A percentile compares a stretch with the other conserved stretches of the same genome.
phyloP scores from a whole-genome alignment of 768 basidiomycete species.

The Mrakia frigida region DNA sequence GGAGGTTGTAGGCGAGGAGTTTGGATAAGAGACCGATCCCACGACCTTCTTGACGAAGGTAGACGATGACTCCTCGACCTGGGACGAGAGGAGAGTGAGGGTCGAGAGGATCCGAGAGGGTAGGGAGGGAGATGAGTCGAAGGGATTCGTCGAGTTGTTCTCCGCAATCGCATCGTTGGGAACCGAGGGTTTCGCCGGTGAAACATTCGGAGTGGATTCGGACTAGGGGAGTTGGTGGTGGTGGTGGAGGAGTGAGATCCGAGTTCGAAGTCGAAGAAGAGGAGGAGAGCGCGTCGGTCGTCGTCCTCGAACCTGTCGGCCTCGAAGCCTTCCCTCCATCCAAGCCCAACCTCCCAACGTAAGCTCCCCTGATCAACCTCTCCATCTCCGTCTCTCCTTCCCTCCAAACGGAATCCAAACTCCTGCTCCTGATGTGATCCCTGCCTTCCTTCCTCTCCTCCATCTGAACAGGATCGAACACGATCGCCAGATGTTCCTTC shows the following conservation, averaged over 20 bases:
- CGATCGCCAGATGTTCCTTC: conserved; percentile 94
- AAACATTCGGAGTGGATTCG: conserved; percentile 98
- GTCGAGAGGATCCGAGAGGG: neutral
- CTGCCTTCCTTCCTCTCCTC: conserved; percentile 38
- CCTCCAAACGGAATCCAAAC: conserved; percentile 78
- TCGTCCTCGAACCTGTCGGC: too few relatives aligned
- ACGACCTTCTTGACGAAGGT: conserved; percentile 93
- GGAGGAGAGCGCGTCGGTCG: too few relatives aligned
- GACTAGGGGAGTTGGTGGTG: conserved; percentile 60
- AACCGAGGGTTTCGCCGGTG: conserved; percentile 97
- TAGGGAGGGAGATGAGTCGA: conserved; percentile 48
- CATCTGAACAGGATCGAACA: conserved; percentile 84
- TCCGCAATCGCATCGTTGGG: conserved; percentile 96
- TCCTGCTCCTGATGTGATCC: conserved; percentile 69
- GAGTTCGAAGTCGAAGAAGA: neutral
- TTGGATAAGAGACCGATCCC: conserved; percentile 95
- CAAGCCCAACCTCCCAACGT: conserved; percentile 64
- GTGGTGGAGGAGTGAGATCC: neutral
- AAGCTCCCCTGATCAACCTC: conserved; percentile 86
- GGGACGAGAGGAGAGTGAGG: conserved; percentile 50
- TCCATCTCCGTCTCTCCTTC: conserved; percentile 87
- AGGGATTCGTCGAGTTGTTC: conserved; percentile 98
- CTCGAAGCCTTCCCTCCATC: conserved; percentile 18
- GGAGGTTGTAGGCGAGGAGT: conserved; percentile 93
- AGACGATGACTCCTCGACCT: conserved; percentile 86